phyloP scores from a whole-genome alignment of 1,139 yeast species.

The Suhomyces guaymorum region DNA sequence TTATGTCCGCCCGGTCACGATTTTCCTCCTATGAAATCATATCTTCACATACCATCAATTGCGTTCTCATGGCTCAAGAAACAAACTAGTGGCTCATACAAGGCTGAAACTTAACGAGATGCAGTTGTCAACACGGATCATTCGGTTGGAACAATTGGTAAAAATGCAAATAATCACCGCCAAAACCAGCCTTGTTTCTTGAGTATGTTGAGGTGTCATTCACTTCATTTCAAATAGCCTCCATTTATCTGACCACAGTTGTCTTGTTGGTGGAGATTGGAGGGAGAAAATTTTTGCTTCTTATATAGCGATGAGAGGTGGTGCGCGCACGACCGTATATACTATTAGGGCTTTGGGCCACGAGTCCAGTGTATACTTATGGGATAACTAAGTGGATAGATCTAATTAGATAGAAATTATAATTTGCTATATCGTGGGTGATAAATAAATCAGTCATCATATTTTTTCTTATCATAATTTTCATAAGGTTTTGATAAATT shows the following conservation, averaged over 20 bases:
- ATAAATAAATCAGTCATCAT: no score
- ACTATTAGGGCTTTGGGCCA: constrained; percentile 7
- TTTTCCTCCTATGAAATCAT: constrained; percentile 49
- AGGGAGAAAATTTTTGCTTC: constrained; percentile 11
- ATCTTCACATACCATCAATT: constrained; percentile 3
- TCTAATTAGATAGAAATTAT: no score
- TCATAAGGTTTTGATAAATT: no score
- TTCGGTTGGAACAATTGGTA: constrained; percentile 87
- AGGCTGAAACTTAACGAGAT: constrained; percentile 86
- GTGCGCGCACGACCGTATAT: constrained; percentile 10
- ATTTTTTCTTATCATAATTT: no score
- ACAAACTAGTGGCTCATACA: constrained; percentile 58
- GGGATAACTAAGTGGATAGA: no score
- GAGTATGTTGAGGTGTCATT: constrained; percentile 5
- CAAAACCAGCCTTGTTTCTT: constrained; percentile 4
- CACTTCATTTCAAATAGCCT: constrained; percentile 13
- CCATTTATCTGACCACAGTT: constrained; percentile 6
- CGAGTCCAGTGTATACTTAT: no score
- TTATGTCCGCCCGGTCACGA: constrained; percentile 84
- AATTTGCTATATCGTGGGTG: no score
- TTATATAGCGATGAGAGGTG: constrained; percentile 6
- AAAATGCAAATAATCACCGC: constrained; percentile 70
- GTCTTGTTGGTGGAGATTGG: not conserved
- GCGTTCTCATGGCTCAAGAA: constrained; percentile 3
- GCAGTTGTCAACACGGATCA: constrained; percentile 71